These are phyloP conservation scores for Nemania abortiva DNA, from an alignment of 2,329 filamentous ascomycete genomes.

Conservation along the genomic window DNA sequence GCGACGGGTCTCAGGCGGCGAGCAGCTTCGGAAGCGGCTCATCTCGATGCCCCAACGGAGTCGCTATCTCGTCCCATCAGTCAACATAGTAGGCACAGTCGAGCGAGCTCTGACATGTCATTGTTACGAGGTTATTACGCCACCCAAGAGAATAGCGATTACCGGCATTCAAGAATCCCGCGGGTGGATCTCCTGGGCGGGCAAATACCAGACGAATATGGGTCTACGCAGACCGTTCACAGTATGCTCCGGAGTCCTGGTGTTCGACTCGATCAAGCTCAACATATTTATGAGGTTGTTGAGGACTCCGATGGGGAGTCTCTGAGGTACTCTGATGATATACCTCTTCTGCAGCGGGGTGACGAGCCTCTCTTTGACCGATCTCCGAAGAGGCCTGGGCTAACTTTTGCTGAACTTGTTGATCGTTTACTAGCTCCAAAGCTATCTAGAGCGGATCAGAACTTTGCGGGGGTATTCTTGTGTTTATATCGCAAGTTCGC, in stretches of 20 bases:
- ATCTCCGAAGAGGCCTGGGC: constrained; percentile 64
- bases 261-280: constrained; percentile 63
- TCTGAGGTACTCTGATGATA: constrained; percentile 73
- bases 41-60: constrained; percentile 68
- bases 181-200: constrained; percentile 60
- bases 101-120: constrained; percentile 78
- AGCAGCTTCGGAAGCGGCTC: constrained; percentile 69
- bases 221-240: constrained; percentile 60
- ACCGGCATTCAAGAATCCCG: constrained; percentile 61
- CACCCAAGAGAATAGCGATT: constrained; percentile 60
- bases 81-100: constrained; percentile 74
- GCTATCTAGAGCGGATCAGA: constrained; percentile 86
- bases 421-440: constrained; percentile 87
- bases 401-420: constrained; percentile 78
- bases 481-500: constrained; percentile 96
- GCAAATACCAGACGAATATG: constrained; percentile 59
- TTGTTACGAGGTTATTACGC: constrained; percentile 64
- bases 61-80: constrained; percentile 66
- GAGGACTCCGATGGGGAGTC: constrained; percentile 79
- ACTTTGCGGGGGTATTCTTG: constrained; percentile 89
- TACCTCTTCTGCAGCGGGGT: constrained; percentile 73
- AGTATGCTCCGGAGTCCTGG: constrained; percentile 65
- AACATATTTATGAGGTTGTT: constrained; percentile 68
- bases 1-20: constrained; percentile 62
- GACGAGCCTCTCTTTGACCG: constrained; percentile 72